Conservation (phyloP, 2,329 filamentous ascomycete genomes). For the Ophiocordyceps polyrhachis-furcata region DNA sequence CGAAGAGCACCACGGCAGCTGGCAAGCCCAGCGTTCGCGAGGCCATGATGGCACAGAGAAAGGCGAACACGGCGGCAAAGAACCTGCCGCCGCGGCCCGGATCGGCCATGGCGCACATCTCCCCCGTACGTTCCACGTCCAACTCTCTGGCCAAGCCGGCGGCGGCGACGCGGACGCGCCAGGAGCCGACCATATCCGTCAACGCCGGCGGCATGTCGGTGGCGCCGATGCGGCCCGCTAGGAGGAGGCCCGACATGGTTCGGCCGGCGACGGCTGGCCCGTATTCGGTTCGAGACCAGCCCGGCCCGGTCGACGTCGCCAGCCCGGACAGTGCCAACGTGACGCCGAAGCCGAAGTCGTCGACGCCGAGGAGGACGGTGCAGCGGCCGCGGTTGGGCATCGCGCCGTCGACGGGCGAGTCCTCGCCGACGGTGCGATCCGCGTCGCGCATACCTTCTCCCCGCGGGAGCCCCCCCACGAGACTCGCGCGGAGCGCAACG, state of each 20-base stretch:
- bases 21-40: slow-evolving; percentile 57
- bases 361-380: slow-evolving; percentile 32
- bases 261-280: slow-evolving; percentile 47
- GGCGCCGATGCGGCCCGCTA: slow-evolving; percentile 42
- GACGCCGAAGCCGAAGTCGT: slow-evolving; percentile 31
- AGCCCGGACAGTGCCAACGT: slow-evolving; percentile 28
- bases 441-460: slow-evolving; percentile 20
- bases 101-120: slow-evolving; percentile 45
- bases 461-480: slow-evolving; percentile 21
- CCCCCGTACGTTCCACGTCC: slow-evolving; percentile 27
- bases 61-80: slow-evolving; percentile 25
- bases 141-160: slow-evolving; percentile 14
- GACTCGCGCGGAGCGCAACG: slow-evolving; percentile 13
- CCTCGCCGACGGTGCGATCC: slow-evolving; percentile 21
- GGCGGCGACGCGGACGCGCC: slow-evolving; percentile 19
- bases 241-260: slow-evolving; percentile 37
- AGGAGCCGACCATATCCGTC: slow-evolving; percentile 24
- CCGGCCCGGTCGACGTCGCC: slow-evolving; percentile 11
- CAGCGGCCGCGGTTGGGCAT: slow-evolving; percentile 28
- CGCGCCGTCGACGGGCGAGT: slow-evolving; percentile 30
- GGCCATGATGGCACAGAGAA: slow-evolving; percentile 69
- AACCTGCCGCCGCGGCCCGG: slow-evolving; percentile 38
- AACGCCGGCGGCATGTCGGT: slow-evolving; percentile 41
- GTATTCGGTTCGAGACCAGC: slow-evolving; percentile 40
- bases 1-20: slow-evolving; percentile 39